These are phyloP conservation scores for Madurella mycetomatis DNA, from an alignment of 2,329 filamentous ascomycete genomes.

Conservation along the genomic window DNA sequence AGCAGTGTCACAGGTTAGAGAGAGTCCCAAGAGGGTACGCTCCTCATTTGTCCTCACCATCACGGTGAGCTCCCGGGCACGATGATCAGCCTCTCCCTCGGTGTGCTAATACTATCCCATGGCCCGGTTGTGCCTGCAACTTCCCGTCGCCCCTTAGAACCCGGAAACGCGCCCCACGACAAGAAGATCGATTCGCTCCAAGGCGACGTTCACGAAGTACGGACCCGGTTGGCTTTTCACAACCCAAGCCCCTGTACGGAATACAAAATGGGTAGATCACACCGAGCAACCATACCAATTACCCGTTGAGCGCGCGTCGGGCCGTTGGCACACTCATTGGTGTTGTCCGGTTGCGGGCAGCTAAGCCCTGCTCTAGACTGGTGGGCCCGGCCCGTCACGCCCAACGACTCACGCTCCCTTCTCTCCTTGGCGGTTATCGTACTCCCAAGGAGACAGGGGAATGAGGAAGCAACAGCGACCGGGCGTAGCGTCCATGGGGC, in stretches of 20 bases:
- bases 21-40: not conserved
- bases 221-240: too few species aligned
- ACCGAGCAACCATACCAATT: too few species aligned
- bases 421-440: not conserved
- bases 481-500: not conserved
- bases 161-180: too few species aligned
- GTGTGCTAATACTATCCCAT: not conserved
- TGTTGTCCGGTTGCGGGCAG: not conserved
- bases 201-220: too few species aligned
- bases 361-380: not conserved
- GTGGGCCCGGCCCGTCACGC: not conserved
- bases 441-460: not conserved
- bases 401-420: not conserved
- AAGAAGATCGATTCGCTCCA: too few species aligned
- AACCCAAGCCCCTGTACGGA: too few species aligned
- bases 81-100: not conserved
- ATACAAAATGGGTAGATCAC: too few species aligned
- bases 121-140: not conserved
- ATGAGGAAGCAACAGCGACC: not conserved
- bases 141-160: too few species aligned
- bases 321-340: not conserved
- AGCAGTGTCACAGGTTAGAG: not conserved
- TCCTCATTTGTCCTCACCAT: conserved; percentile 15
- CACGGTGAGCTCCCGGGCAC: not conserved
- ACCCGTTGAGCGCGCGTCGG: too few species aligned